Percentiles rank a stretch among this genome's conserved stretches.
Evolutionary conservation across 2,329 filamentous ascomycete genomes (phyloP).

Genomic region (Penicillium sp.): DNA sequence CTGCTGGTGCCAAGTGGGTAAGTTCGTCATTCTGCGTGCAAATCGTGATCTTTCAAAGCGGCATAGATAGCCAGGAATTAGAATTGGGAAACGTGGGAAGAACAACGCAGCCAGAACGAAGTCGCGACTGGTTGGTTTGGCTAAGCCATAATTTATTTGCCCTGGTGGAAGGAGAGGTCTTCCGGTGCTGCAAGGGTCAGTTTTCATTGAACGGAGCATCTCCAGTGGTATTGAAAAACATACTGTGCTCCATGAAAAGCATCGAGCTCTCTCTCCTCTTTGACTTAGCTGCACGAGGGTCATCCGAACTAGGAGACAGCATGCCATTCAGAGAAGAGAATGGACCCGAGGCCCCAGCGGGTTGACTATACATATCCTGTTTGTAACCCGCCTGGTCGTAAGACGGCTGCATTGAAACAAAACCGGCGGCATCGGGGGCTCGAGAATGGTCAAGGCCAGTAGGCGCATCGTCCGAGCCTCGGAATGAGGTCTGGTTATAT

Average conservation of each 20-base stretch:
- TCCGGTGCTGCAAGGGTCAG: neutral
- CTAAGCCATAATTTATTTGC: conserved; percentile 7
- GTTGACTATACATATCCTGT: conserved; percentile 28
- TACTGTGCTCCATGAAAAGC: conserved; percentile 42
- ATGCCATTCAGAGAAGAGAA: conserved; percentile 40
- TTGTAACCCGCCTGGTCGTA: conserved; percentile 43
- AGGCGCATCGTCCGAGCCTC: conserved; percentile 27
- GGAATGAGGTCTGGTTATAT: conserved; percentile 58
- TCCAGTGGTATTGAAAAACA: neutral
- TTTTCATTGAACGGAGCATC: neutral
- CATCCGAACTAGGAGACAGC: conserved; percentile 38
- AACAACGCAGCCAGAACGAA: neutral
- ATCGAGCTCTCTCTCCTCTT: conserved; percentile 51
- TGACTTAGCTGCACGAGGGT: conserved; percentile 40
- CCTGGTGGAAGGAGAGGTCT: conserved; percentile 12
- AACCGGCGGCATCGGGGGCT: conserved; percentile 50
- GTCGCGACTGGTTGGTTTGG: neutral
- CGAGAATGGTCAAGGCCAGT: conserved; percentile 22
- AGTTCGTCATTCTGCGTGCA: conserved; percentile 31
- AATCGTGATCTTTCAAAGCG: conserved; percentile 28
- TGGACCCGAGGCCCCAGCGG: conserved; percentile 16
- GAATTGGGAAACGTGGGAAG: neutral
- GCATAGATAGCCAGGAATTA: conserved; percentile 8
- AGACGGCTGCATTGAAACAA: conserved; percentile 51
- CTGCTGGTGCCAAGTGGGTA: conserved; percentile 22